These are phyloP conservation scores for Pelargonium fulgidum DNA, from an alignment of 441 rosid genomes.

Conservation along the genomic window DNA sequence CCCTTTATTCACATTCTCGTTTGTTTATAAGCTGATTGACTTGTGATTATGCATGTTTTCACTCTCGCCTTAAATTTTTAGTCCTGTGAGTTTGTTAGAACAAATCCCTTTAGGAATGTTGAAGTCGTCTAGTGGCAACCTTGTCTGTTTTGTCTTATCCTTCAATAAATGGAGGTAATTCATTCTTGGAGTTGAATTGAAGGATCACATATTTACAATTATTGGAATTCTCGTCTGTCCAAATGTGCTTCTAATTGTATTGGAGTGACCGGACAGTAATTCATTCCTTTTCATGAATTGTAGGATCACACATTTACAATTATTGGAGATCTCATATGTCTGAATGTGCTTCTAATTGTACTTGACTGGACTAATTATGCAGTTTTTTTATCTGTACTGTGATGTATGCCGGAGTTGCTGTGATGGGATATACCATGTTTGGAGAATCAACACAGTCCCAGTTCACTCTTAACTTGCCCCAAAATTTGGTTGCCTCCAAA, in stretches of 20 bases:
- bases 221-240: neutral
- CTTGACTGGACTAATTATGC: constrained; percentile 13
- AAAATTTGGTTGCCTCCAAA: constrained; percentile 70
- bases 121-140: too few species aligned
- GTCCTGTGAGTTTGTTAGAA: too few species aligned
- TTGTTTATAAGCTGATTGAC: neutral
- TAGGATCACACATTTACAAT: too few species aligned
- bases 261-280: too few species aligned
- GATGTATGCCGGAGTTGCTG: constrained; percentile 73
- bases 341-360: neutral
- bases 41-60: too few species aligned
- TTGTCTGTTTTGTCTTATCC: too few species aligned
- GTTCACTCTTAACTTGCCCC: constrained; percentile 83
- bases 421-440: constrained; percentile 84
- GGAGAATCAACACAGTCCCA: constrained; percentile 69
- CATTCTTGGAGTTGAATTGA: neutral
- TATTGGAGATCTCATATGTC: neutral
- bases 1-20: neutral
- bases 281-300: too few species aligned
- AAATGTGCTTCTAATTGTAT: too few species aligned
- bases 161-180: too few species aligned
- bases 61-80: too few species aligned
- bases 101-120: too few species aligned
- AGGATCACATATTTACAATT: neutral
- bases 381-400: constrained; percentile 66